Base-by-base conservation (phyloP, 1,284 basidiomycete genomes). In the Sporisorium exsertum region DNA sequence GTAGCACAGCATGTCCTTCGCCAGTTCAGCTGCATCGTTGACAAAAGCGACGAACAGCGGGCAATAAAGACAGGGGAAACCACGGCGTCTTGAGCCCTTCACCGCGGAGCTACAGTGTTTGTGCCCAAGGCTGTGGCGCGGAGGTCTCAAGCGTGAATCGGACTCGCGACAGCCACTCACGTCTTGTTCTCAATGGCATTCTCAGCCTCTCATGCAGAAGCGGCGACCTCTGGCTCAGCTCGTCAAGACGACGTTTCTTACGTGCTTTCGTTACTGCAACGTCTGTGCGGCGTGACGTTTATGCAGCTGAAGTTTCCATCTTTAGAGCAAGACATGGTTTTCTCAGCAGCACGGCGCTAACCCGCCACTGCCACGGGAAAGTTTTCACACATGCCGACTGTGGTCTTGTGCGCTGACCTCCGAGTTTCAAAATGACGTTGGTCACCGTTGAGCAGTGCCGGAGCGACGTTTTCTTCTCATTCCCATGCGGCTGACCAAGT, bases 1-100 rank as follows among this genome's bases (percentile, higher is more conserved):
- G n/a, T n/a, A n/a, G n/a, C n/a, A n/a, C n/a, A n/a, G n/a, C n/a
- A n/a, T n/a, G n/a, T n/a, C n/a, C n/a, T n/a, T n/a, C n/a, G n/a
- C n/a, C n/a, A n/a, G n/a, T n/a, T n/a, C n/a, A n/a, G n/a, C n/a
- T n/a, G n/a, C n/a, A n/a, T n/a, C n/a, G n/a, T n/a, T n/a, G n/a
- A n/a, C n/a, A n/a, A n/a, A n/a, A n/a, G n/a, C n/a, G n/a, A n/a
- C n/a, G n/a, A n/a, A n/a, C n/a, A n/a, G n/a, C n/a, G n/a, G 20
- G 32, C 50, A n/a, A n/a, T 20, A 20, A 13, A 24, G 32, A n/a
- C n/a, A 52, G 50, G 50, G 50, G 50, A 52, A 52, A 52, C 50
- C 18, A 52, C 50, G 50, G 50, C 50, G 50, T 52, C 32, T 52
- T 24, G 10, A 33, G 20, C 50, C n/a, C n/a, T n/a, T n/a, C 32